Evolutionary conservation across 805 yeast genomes (phyloP).

Genomic region (Saturnispora silvae): DNA sequence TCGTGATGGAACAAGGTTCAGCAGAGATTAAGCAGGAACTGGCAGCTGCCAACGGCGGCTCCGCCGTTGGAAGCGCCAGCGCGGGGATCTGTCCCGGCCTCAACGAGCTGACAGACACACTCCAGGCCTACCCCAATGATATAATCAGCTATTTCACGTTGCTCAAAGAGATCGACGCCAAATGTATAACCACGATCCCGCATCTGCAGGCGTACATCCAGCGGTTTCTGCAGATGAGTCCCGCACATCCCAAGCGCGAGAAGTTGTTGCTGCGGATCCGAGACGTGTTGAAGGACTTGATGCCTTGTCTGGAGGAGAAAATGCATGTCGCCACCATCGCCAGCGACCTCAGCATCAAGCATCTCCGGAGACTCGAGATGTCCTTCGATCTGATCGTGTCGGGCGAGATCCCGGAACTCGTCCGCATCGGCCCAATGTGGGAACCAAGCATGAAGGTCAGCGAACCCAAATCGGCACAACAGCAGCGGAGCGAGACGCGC

Average conservation of each 20-base stretch:
- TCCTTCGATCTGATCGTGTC: constrained; percentile 67
- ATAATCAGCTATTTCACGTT: constrained; percentile 76
- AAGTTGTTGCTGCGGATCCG: constrained; percentile 30
- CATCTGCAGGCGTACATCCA: constrained; percentile 45
- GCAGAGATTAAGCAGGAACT: too few species aligned
- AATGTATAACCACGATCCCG: constrained; percentile 71
- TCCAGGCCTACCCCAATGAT: constrained; percentile 83
- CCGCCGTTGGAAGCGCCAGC: too few species aligned
- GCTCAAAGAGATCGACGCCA: constrained; percentile 89
- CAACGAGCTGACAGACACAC: constrained; percentile 82
- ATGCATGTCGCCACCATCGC: constrained; percentile 96
- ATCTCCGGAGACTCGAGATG: constrained; percentile 63
- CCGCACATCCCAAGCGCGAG: constrained; percentile 29
- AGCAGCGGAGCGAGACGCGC: constrained; percentile 69
- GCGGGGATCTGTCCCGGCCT: constrained; percentile 77
- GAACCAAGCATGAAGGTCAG: constrained; percentile 83
- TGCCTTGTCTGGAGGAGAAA: constrained; percentile 92
- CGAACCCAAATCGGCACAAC: constrained; percentile 53
- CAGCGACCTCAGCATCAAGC: constrained; percentile 60
- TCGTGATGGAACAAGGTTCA: too few species aligned
- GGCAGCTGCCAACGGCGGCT: too few species aligned
- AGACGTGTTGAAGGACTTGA: constrained; percentile 49
- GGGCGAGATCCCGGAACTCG: constrained; percentile 70
- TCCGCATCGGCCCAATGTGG: constrained; percentile 68
- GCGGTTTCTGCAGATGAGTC: constrained; percentile 32